These are phyloP conservation scores for Nannochloris sp. DNA, from an alignment of 139 green algal species.

Conservation along the genomic window DNA sequence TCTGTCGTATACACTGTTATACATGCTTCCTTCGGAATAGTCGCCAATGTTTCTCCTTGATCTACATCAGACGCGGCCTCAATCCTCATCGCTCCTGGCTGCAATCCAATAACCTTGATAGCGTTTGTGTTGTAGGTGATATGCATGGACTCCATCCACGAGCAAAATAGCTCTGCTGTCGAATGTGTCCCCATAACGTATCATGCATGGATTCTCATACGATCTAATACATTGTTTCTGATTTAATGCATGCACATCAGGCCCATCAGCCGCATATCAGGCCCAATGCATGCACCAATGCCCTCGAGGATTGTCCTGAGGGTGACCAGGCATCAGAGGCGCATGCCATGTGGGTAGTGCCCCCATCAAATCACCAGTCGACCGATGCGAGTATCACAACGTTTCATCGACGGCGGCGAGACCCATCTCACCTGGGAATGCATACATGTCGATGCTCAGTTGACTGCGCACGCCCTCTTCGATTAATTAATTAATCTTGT, in stretches of 20 bases:
- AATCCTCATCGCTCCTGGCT: conserved; percentile 18
- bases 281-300: too few species aligned
- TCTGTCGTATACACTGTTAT: conserved; percentile 31
- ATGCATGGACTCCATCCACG: conserved; percentile 14
- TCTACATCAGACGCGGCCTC: conserved; percentile 18
- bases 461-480: too few species aligned
- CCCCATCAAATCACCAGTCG: too few species aligned
- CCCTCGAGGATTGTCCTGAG: too few species aligned
- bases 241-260: too few species aligned
- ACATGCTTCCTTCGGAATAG: conserved; percentile 49
- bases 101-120: conserved; percentile 9
- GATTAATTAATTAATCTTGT: neutral
- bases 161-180: neutral
- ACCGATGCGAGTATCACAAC: too few species aligned
- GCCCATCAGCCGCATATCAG: too few species aligned
- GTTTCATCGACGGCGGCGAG: too few species aligned
- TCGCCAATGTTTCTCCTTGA: conserved; percentile 38
- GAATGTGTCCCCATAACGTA: neutral
- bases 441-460: too few species aligned
- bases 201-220: neutral
- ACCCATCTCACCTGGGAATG: too few species aligned
- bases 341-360: too few species aligned
- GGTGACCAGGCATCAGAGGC: too few species aligned
- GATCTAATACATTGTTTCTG: neutral
- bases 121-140: conserved; percentile 9